Evolutionary conservation across 2,329 filamentous ascomycete species (phyloP), one percentile per base, ranked within the genome.

Genomic region (Nemania bipapillata): DNA sequence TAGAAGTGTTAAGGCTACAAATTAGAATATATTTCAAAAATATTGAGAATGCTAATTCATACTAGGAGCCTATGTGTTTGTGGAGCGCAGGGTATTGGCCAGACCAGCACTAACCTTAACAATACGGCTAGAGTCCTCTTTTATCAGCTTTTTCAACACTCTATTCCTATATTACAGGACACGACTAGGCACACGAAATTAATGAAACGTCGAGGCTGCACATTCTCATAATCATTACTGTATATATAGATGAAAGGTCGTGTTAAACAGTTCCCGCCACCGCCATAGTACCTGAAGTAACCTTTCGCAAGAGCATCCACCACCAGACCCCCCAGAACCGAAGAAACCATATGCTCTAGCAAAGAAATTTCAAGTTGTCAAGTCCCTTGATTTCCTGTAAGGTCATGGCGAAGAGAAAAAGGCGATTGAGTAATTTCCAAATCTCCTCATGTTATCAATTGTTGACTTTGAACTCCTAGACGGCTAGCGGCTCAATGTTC

Each of bases 401-500:
- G 40, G 7, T 12, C 9, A 28, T 40, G 24, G 11, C 9, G 20
- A 22, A 49, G 47, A 42, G 50, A 24, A 22, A 12, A 22, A 2
- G 28, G 4, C 30, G 50, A 28, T 7, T 20, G 5, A 12, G 6
- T 17, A 49, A 35, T 12, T 15, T 22, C 26, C 7, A 28, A 45
- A 28, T n/a, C 20, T 47, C 22, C 20, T 40, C 20, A 52, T 11
- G 24, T 50, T 30, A 4, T 63, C 22, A n/a, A 20, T 15, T 20
- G 7, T 35, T 28, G 30, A 40, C 30, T 35, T 20, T 9, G 24
- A 47, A 4, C 6, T 47, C 28, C 49, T 83, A 81, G 32, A 83
- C 83, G 37, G 81, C 81, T 63, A 96, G 80, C 30, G 95, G 94
- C 84, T 98, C 95, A 45, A 97, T 85, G 78, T 98, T 98, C 96